Conservation (phyloP, 139 green algal genomes). For the Astrephomene gubernaculifera region DNA sequence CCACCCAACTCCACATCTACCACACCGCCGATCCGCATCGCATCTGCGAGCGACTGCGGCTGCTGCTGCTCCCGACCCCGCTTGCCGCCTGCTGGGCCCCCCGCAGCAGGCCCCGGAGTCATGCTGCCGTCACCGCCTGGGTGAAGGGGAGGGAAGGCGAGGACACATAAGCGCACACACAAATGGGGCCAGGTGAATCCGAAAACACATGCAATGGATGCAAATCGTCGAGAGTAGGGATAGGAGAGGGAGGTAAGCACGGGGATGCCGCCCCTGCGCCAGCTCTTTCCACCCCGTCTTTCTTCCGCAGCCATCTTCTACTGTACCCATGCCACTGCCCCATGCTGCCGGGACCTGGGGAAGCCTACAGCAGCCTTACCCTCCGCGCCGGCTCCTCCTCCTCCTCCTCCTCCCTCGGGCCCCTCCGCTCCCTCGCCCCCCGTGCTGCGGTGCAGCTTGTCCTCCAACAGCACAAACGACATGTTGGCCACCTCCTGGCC, state of each 20-base stretch:
- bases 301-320: neutral
- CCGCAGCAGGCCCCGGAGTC: no score
- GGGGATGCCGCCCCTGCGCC: neutral
- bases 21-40: neutral
- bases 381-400: neutral
- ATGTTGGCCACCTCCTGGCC: slow-evolving; percentile 6
- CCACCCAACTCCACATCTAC: slow-evolving; percentile 13
- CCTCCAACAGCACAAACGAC: slow-evolving; percentile 26
- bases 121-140: neutral
- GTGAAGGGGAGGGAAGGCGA: neutral
- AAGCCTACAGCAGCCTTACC: neutral
- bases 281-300: neutral
- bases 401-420: neutral
- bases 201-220: no score
- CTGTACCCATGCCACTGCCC: neutral
- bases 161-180: neutral
- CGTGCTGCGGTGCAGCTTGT: slow-evolving; percentile 35
- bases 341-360: neutral
- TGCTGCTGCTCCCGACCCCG: neutral
- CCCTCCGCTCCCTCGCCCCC: neutral
- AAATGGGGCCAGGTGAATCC: no score
- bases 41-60: neutral
- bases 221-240: neutral
- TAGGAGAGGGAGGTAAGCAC: neutral
- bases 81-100: neutral